Evolutionary conservation across 306 rosid genomes (phyloP), one percentile per base, ranked within the genome.

Genomic region (Lathyrus oleraceus): DNA sequence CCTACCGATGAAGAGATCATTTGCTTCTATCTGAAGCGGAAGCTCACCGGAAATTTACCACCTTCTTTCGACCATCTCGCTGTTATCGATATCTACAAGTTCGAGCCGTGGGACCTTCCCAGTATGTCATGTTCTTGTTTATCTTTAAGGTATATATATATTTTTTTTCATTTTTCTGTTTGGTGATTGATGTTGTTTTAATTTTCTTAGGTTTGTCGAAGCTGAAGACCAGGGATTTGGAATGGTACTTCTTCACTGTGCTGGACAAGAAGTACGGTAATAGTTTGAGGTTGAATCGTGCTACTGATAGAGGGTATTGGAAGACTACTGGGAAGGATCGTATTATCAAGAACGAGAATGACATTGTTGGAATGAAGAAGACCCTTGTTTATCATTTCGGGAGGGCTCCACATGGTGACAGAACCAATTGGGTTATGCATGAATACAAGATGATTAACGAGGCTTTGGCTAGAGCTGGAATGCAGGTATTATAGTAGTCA

Each of bases 391-490:
- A 78, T 76, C 97, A 94, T 19, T 48, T 20, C 1, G 98, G 98
- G 5, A 79, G 98, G 2, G 97, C 98, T 1, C 98, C 98, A 0
- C 74, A 58, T 2, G 98, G 98, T 3, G 70, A 16, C 0, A 85
- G 98, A 4, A 84, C 87, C 71, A 94, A 94, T 61, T 94, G 98
- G 98, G 98, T 94, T 2, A 94, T 94, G 98, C 98, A 94, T 38
- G 98, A 94, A 82, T 94, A 90, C 47, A 85, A 81, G 65, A 75
- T 91, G 42, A 63, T 39, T 10, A 87, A 87, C 17, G 91, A 87
- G 45, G 78, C 80, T 12, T 13, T 90, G 85, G 87, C 65, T 35
- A 85, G 82, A 51, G 73, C 82, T 2, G 95, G 89, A 27, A 47
- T 53, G 0, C 86, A 83, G 91, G 97, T 90, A 28, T 90, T 35